Evolutionary conservation across 805 yeast species (phyloP), one percentile per base, ranked within the genome.

Genomic region (Nakazawaea ishiwadae): DNA sequence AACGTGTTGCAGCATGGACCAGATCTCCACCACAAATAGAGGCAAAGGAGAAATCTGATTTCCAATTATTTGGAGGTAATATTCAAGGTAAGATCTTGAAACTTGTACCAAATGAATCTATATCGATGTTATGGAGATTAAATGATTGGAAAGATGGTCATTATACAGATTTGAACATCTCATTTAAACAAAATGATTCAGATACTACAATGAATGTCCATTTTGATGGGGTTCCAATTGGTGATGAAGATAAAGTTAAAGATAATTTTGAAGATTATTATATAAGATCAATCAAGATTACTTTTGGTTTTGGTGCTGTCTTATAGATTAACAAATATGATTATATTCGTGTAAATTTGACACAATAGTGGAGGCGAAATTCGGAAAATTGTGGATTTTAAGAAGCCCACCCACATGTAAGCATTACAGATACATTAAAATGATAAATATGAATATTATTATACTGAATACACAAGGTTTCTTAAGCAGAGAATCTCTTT

Each of bases 301-400:
- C 96, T 0, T 93, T 93, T 62, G 99, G 99, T 1, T 90, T 86
- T 60, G 98, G 98, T 14, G 86, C 93, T n/a, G 95, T 88, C 11
- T 68, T 88, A 51, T 87, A 66, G 48, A 11, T 14, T 14, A 9
- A 11, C 16, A 18, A 20, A 19, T 20, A 16, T 12, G n/a, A 12
- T 20, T 8, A 23, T 23, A 8, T 23, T 23, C 10, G 10, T 8
- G 26, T 8, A 10, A 23, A 23, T 8, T 7, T 23, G 10, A 23
- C 26, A 23, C 10, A 10, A 23, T 23, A 23, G 7, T 23, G 10
- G 10, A 23, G 10, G 26, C 7, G 26, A 23, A 8, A 8, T 8
- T 23, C 26, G 10, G 10, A 23, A 23, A 10, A 23, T 23, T 10
- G 10, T 23, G 26, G 26, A 10, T 23, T n/a, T n/a, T n/a, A n/a